Conservation (phyloP, 2,329 filamentous ascomycete species). For the Rosellinia necatrix region DNA sequence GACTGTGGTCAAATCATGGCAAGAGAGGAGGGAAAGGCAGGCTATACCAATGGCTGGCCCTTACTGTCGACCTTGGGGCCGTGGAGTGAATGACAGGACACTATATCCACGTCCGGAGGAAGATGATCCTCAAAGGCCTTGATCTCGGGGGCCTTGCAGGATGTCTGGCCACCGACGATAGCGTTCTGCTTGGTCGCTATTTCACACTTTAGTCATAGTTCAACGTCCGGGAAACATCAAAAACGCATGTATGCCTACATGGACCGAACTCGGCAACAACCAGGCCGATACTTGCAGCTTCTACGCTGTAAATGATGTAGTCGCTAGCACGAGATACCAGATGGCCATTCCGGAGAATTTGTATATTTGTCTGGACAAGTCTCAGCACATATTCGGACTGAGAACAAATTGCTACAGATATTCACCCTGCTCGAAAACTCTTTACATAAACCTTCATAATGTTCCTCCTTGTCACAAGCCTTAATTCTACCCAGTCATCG, state of each 20-base stretch:
- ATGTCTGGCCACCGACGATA: constrained; percentile 96
- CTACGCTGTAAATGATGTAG: constrained; percentile 98
- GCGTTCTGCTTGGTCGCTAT: constrained; percentile 91
- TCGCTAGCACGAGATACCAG: constrained; percentile 95
- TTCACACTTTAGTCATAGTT: constrained; percentile 14
- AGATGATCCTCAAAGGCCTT: constrained; percentile 89
- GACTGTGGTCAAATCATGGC: not conserved
- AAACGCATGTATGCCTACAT: constrained; percentile 71
- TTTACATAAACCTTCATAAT: constrained; percentile 76
- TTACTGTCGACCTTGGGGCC: constrained; percentile 86
- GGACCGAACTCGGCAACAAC: constrained; percentile 90
- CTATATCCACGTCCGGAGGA: constrained; percentile 85
- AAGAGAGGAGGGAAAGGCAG: not conserved
- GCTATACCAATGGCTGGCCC: constrained; percentile 82
- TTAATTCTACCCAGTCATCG: constrained; percentile 68
- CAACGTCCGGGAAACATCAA: not conserved
- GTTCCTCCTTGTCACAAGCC: constrained; percentile 91
- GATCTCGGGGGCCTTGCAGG: constrained; percentile 97
- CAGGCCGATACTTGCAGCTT: constrained; percentile 85
- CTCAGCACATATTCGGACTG: constrained; percentile 52
- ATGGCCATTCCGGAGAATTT: constrained; percentile 92
- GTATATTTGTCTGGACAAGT: constrained; percentile 74
- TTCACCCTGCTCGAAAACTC: constrained; percentile 87
- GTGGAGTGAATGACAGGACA: constrained; percentile 96
- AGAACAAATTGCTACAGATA: constrained; percentile 41